Percentiles rank a stretch among this genome's conserved stretches.
These are phyloP conservation scores for Clohesyomyces aquaticus DNA, from an alignment of 495 filamentous ascomycete species.

Conservation along the genomic window DNA sequence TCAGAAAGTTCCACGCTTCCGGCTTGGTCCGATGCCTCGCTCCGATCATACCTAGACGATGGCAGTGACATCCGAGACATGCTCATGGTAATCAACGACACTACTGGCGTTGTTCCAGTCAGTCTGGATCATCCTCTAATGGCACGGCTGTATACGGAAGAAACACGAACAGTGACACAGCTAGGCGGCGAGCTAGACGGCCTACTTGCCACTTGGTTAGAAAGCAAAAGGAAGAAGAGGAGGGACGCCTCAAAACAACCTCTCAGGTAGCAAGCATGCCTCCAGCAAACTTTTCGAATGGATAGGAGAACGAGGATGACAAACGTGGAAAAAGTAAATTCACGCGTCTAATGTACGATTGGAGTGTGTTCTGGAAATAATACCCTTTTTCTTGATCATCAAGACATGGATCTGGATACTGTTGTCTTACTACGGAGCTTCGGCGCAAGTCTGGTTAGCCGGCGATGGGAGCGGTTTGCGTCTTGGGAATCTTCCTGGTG, in stretches of 20 bases:
- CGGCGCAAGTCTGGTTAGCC: background rate
- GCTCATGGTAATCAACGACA: constrained; percentile 89
- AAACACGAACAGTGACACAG: constrained; percentile 55
- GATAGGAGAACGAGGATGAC: background rate
- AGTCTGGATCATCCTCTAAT: constrained; percentile 83
- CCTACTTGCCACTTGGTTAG: constrained; percentile 29
- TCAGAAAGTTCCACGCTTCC: constrained; percentile 40
- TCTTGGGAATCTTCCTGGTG: too few relatives aligned
- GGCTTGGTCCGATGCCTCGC: constrained; percentile 81
- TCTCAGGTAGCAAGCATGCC: background rate
- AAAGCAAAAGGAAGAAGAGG: constrained; percentile 27
- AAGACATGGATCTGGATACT: background rate
- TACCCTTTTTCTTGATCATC: background rate
- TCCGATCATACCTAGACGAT: constrained; percentile 89
- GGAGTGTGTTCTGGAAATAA: background rate
- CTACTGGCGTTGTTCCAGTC: constrained; percentile 74
- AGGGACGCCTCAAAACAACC: background rate
- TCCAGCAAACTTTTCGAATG: background rate
- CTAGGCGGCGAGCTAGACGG: constrained; percentile 31
- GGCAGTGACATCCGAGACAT: constrained; percentile 89
- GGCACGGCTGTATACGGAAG: constrained; percentile 77
- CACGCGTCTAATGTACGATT: background rate
- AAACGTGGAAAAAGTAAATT: background rate
- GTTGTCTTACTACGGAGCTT: background rate
- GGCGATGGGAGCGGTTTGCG: too few relatives aligned